Conservation (phyloP, 2,329 filamentous ascomycete genomes). For the Plectosphaerella plurivora region DNA sequence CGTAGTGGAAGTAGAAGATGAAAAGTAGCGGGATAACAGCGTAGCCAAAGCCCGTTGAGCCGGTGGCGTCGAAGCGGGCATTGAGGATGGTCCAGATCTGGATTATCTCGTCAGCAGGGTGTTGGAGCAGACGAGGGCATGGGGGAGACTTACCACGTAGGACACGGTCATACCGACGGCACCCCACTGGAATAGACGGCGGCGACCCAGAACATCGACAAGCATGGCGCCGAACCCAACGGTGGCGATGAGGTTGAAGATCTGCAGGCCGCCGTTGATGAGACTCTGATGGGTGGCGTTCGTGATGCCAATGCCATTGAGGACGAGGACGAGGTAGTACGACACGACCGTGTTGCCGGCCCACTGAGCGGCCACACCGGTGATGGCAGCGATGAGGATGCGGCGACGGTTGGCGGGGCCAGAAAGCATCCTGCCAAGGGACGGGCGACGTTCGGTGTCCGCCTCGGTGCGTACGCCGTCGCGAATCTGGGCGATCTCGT, state of each 20-base stretch:
- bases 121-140: constrained; percentile 13
- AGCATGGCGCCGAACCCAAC: constrained; percentile 8
- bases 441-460: neutral
- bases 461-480: constrained; percentile 37
- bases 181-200: constrained; percentile 16
- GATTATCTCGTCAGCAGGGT: constrained; percentile 16
- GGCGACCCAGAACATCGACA: constrained; percentile 2
- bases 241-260: constrained; percentile 16
- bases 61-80: constrained; percentile 21
- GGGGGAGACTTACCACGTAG: constrained; percentile 19
- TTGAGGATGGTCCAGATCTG: constrained; percentile 24
- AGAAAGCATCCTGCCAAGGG: constrained; percentile 17
- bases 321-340: constrained; percentile 41
- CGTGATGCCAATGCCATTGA: constrained; percentile 20
- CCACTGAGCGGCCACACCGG: constrained; percentile 50
- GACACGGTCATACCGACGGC: constrained; percentile 24
- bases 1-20: constrained; percentile 39
- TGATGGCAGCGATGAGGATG: constrained; percentile 38
- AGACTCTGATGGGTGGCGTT: constrained; percentile 1
- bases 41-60: constrained; percentile 17
- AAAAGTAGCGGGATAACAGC: constrained; percentile 31
- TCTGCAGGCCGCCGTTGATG: constrained; percentile 12
- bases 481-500: constrained; percentile 40
- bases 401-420: constrained; percentile 32
- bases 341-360: constrained; percentile 46